Evolutionary conservation across 306 rosid species (phyloP), one percentile per base, ranked within the genome.

Genomic region (Cucurbita ficifolia): DNA sequence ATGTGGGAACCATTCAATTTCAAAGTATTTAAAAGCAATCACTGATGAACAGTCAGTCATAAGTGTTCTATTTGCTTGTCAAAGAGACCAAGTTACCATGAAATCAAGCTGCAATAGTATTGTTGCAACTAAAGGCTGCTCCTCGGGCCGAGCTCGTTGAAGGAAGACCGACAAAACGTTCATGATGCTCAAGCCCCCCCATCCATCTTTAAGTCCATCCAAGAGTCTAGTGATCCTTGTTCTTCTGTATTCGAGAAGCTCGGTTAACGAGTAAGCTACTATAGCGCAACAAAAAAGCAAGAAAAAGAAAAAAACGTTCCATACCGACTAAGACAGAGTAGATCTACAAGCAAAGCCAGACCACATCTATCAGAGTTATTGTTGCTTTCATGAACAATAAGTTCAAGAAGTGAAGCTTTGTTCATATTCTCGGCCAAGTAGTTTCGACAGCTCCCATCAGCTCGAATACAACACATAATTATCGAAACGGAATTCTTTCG

Each of bases 371-470:
- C 74, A 16, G 84, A 81, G 51, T 52, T 80, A 48, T 65, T 84
- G 54, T 74, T 77, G 74, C 70, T 78, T 36, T 84, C 88, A 13
- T 81, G 84, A 73, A 87, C 83, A 72, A 92, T 73, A 74, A 90
- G 92, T 79, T 92, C 91, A 33, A 92, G 79, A 40, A 92, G 79
- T 38, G 86, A 84, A 76, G 79, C 57, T 81, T 77, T 83, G 33
- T 76, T 82, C 72, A 92, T 64, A 80, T 79, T 84, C 0, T 88
- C 90, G 10, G 89, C 91, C 61, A 92, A 70, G 72, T 81, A 90
- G 59, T 76, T 79, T 58, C 89, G 79, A 69, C 98, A 90, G 81
- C 87, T 82, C 80, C 92, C 96, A 72, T 92, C 96, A 1, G 98
- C 92, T 5, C 69, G 86, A 72, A 90, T 58, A 76, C 98, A 92